A percentile compares a stretch with the other conserved stretches of the same genome.
Evolutionary conservation across 2,329 filamentous ascomycete species (phyloP).

Genomic region (Chalaropsis ovoidea): DNA sequence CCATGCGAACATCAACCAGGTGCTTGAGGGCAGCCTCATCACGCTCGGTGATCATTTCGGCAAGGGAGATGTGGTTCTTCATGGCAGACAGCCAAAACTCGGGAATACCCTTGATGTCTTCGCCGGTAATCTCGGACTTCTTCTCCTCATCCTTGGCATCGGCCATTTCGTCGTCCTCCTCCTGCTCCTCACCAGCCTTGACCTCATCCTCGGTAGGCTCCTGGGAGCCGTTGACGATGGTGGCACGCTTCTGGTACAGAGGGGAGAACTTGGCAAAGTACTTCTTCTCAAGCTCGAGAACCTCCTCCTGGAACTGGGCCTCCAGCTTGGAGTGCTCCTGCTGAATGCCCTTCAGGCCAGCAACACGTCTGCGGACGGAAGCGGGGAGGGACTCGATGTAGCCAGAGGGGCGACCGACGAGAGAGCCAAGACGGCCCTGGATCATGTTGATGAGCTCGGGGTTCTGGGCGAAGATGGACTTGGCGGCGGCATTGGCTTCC

Average conservation of each 20-base stretch:
- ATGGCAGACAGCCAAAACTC: slow-evolving; percentile 99
- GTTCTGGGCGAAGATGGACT: slow-evolving; percentile 86
- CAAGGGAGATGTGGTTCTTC: slow-evolving; percentile 97
- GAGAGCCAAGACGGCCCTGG: slow-evolving; percentile 84
- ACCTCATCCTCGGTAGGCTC: slow-evolving; percentile 86
- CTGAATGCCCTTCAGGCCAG: slow-evolving; percentile 93
- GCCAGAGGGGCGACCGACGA: slow-evolving; percentile 90
- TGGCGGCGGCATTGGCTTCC: slow-evolving; percentile 55
- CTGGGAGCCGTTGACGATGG: slow-evolving; percentile 75
- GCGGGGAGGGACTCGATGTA: slow-evolving; percentile 94
- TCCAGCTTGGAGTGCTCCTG: slow-evolving; percentile 98
- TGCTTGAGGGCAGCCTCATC: slow-evolving; percentile 89
- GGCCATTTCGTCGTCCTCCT: slow-evolving; percentile 56
- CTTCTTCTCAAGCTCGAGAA: slow-evolving; percentile 97
- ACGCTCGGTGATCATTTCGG: slow-evolving; percentile 96
- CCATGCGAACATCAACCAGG: slow-evolving; percentile 91
- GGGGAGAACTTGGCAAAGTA: slow-evolving; percentile 98
- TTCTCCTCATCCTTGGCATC: slow-evolving; percentile 49
- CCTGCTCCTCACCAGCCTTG: slow-evolving; percentile 70
- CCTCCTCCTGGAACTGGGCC: slow-evolving; percentile 96
- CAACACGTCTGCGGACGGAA: slow-evolving; percentile 82
- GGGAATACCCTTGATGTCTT: slow-evolving; percentile 67
- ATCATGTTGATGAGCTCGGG: slow-evolving; percentile 94
- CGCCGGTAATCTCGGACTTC: slow-evolving; percentile 40
- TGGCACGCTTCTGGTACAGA: slow-evolving; percentile 86